These are phyloP conservation scores for Suillus sp. DNA, from an alignment of 768 basidiomycete species.

Conservation along the genomic window DNA sequence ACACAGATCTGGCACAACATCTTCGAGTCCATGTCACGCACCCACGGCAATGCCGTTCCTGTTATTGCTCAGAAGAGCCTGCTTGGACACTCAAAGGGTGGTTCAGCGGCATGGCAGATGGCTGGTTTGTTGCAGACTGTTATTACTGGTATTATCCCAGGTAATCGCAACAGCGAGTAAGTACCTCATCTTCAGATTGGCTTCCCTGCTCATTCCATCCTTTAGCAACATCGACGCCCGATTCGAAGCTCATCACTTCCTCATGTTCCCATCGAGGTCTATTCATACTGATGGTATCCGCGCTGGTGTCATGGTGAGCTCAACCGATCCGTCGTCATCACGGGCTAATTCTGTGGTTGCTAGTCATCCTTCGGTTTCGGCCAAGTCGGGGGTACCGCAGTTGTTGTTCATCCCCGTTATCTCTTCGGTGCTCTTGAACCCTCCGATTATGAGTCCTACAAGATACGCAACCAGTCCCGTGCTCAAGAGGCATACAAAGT, in stretches of 20 bases:
- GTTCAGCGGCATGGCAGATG: slow-evolving; percentile 98
- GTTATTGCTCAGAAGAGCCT: slow-evolving; percentile 98
- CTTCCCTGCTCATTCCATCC: slow-evolving; percentile 3
- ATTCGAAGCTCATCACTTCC: slow-evolving; percentile 84
- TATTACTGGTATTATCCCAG: slow-evolving; percentile 84
- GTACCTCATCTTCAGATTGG: slow-evolving; percentile 34
- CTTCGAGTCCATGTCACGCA: slow-evolving; percentile 85
- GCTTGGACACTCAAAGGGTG: slow-evolving; percentile 97
- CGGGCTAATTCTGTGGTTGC: slow-evolving; percentile 6
- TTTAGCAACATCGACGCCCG: slow-evolving; percentile 88
- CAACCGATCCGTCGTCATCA: neutral
- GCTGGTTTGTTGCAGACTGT: slow-evolving; percentile 88
- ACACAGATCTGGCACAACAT: slow-evolving; percentile 96
- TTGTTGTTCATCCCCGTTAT: slow-evolving; percentile 89
- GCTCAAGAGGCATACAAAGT: slow-evolving; percentile 78
- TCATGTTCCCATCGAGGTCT: slow-evolving; percentile 97
- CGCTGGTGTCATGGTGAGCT: slow-evolving; percentile 79
- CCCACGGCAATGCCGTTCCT: slow-evolving; percentile 94
- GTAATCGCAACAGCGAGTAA: slow-evolving; percentile 95
- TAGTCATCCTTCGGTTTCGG: slow-evolving; percentile 97
- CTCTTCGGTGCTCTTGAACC: slow-evolving; percentile 84
- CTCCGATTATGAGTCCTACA: slow-evolving; percentile 77
- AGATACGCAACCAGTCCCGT: slow-evolving; percentile 63
- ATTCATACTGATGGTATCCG: slow-evolving; percentile 93
- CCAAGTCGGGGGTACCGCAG: slow-evolving; percentile 93